phyloP scores from a whole-genome alignment of 345 rosid genomes.

The Erucastrum elatum region DNA sequence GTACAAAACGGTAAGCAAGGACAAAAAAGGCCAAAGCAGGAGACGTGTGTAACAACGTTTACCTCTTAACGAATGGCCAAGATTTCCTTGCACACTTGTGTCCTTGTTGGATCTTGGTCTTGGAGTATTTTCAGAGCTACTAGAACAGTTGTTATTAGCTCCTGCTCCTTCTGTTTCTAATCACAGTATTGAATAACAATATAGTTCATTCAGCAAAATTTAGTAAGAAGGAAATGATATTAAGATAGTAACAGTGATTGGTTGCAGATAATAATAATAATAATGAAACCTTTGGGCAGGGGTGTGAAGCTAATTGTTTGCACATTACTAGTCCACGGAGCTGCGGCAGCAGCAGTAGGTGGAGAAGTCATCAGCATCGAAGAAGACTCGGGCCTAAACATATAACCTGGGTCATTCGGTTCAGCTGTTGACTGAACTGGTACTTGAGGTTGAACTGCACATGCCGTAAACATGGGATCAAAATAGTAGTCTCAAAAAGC shows the following conservation, averaged over 20 bases:
- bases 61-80: slow-evolving; percentile 65
- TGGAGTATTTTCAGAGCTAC: slow-evolving; percentile 66
- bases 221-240: not conserved
- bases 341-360: slow-evolving; percentile 40
- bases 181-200: slow-evolving; percentile 7
- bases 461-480: slow-evolving; percentile 38
- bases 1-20: slow-evolving; percentile 10
- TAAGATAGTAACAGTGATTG: not conserved
- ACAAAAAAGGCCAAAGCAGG: not conserved
- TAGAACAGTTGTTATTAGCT: slow-evolving; percentile 55
- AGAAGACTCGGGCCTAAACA: slow-evolving; percentile 56
- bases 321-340: slow-evolving; percentile 55
- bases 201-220: slow-evolving; percentile 1
- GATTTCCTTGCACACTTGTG: slow-evolving; percentile 52
- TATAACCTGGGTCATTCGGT: slow-evolving; percentile 49
- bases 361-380: slow-evolving; percentile 54
- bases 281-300: slow-evolving; percentile 47
- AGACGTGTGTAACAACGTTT: not conserved
- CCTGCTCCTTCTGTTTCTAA: slow-evolving; percentile 40
- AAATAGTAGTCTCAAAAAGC: slow-evolving; percentile 1
- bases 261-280: slow-evolving; percentile 23
- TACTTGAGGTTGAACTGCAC: slow-evolving; percentile 45
- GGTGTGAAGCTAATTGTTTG: slow-evolving; percentile 52
- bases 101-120: slow-evolving; percentile 47
- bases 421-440: slow-evolving; percentile 49